A percentile compares a stretch with the other conserved stretches of the same genome.
Evolutionary conservation across 2,329 filamentous ascomycete species (phyloP).

Genomic region (Graphiopsis chlorocephala): DNA sequence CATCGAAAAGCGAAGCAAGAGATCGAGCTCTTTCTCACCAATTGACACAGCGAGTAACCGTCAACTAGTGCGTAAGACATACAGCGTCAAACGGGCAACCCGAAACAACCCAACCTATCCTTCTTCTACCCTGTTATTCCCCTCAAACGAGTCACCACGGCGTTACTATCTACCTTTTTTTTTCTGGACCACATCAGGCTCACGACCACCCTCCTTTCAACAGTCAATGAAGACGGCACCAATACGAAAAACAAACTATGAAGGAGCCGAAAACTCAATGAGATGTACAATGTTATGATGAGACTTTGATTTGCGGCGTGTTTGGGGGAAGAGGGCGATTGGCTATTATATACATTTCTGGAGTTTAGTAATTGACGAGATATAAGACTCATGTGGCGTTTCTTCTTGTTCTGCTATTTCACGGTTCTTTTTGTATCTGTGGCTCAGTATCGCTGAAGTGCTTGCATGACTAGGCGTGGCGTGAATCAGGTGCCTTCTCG

Average conservation of each 20-base stretch:
- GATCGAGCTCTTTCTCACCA: constrained; percentile 13
- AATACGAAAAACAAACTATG: not conserved
- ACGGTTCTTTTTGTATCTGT: not conserved
- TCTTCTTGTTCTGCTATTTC: not conserved
- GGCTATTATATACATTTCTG: not conserved
- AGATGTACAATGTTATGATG: not conserved
- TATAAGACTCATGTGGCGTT: not conserved
- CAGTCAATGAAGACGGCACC: constrained; percentile 4
- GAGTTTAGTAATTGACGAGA: constrained; percentile 7
- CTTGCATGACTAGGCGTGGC: not conserved
- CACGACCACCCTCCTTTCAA: not conserved
- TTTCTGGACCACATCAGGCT: constrained; percentile 4
- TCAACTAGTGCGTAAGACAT: constrained; percentile 12
- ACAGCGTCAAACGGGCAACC: constrained; percentile 1
- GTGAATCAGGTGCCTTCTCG: not conserved
- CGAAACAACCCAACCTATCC: not conserved
- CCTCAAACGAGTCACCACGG: not conserved
- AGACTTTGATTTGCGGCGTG: not conserved
- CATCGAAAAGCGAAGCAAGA: not conserved
- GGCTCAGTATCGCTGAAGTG: not conserved
- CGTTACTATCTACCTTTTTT: not conserved
- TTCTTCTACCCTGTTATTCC: not conserved
- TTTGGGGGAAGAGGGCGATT: not conserved
- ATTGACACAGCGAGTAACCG: constrained; percentile 16
- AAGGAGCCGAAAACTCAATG: not conserved